Conservation (phyloP, 106 monocot species). For the Allium sativum region DNA sequence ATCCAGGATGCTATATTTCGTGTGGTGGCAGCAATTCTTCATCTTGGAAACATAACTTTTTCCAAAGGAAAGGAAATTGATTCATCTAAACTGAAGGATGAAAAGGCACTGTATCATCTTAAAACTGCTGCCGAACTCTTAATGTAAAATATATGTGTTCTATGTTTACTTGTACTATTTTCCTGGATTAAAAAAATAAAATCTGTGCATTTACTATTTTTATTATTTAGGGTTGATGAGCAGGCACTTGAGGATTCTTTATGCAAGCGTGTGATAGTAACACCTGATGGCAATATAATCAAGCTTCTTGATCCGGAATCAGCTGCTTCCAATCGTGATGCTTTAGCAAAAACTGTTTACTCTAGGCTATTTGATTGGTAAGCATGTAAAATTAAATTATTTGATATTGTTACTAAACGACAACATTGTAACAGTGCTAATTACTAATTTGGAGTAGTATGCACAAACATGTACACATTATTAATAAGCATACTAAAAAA, state of each 20-base stretch:
- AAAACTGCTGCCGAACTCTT: constrained; percentile 76
- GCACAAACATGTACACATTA: too few species aligned
- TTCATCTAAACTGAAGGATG: constrained; percentile 73
- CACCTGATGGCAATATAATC: constrained; percentile 93
- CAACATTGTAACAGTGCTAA: too few species aligned
- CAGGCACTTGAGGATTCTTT: constrained; percentile 62
- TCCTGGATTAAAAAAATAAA: not conserved
- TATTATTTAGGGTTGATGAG: constrained; percentile 51
- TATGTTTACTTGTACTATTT: not conserved
- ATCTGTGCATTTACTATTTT: constrained; percentile 3
- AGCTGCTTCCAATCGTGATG: constrained; percentile 75
- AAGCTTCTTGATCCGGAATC: constrained; percentile 83
- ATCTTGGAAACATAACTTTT: constrained; percentile 79
- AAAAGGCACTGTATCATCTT: constrained; percentile 52
- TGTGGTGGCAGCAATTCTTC: constrained; percentile 88
- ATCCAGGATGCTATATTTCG: constrained; percentile 84
- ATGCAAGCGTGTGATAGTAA: constrained; percentile 77
- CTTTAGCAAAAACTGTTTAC: constrained; percentile 85
- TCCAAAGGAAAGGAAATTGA: constrained; percentile 77
- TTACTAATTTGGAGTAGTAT: too few species aligned
- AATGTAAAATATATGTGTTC: constrained; percentile 28
- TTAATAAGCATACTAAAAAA: too few species aligned
- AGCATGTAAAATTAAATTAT: constrained; percentile 1
- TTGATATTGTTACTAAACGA: too few species aligned
- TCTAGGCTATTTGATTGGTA: constrained; percentile 94